phyloP scores from a whole-genome alignment of 192 early-diverging fungal genomes.

The Coemansia sp. region DNA sequence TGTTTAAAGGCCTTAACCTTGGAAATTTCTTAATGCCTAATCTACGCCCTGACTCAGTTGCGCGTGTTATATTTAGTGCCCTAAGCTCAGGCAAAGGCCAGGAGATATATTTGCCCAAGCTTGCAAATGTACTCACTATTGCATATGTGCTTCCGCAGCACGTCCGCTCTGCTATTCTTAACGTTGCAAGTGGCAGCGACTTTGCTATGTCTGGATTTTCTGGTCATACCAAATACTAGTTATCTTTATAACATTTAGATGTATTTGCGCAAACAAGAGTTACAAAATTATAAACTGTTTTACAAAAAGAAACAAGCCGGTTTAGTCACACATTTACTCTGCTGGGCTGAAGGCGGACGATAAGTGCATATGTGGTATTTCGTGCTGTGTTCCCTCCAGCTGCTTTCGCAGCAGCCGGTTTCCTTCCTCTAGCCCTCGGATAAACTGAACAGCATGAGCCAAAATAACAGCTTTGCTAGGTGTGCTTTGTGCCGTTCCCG shows the following conservation, averaged over 20 bases:
- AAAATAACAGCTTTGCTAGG: constrained; percentile 83
- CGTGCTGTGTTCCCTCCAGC: constrained; percentile 28
- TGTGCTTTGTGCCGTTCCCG: constrained; percentile 67
- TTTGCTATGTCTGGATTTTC: constrained; percentile 35
- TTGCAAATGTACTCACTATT: constrained; percentile 18
- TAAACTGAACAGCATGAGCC: constrained; percentile 77
- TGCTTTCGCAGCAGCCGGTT: constrained; percentile 46
- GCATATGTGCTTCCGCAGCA: constrained; percentile 18
- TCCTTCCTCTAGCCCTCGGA: constrained; percentile 53
- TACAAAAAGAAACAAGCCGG: neutral
- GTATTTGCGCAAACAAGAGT: neutral
- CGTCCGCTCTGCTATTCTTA: constrained; percentile 18
- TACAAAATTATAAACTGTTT: neutral
- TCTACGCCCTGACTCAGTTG: constrained; percentile 62
- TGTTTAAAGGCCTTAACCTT: constrained; percentile 69
- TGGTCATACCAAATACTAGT: constrained; percentile 41
- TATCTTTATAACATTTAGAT: too few species aligned
- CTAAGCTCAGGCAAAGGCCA: constrained; percentile 56
- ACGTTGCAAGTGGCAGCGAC: constrained; percentile 24
- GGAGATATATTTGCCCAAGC: constrained; percentile 50
- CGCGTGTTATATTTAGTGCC: constrained; percentile 58
- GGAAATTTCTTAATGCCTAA: constrained; percentile 65
- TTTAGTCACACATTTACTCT: constrained; percentile 2
- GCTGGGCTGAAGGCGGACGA: constrained; percentile 14
- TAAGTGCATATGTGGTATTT: constrained; percentile 21